A percentile compares a stretch with the other conserved stretches of the same genome.
phyloP scores from a whole-genome alignment of 2,329 filamentous ascomycete genomes.

The Curvularia hawaiiensis region DNA sequence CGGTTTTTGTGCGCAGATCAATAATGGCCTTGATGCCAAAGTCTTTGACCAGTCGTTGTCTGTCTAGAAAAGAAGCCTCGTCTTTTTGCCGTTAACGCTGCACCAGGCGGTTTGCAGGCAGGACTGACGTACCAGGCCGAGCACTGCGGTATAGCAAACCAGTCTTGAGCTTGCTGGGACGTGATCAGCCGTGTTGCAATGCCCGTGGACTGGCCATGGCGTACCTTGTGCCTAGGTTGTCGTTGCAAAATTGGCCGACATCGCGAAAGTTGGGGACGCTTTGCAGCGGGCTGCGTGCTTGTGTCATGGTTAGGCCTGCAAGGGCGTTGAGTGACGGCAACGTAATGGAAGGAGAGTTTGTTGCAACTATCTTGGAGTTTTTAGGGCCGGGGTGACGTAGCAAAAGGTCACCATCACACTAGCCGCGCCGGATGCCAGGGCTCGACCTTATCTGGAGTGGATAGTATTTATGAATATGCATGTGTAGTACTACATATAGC shows the following conservation, averaged over 20 bases:
- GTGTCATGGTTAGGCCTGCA: slow-evolving; percentile 9
- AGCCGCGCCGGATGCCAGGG: slow-evolving; percentile 7
- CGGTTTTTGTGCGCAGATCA: slow-evolving; percentile 79
- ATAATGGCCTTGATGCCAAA: slow-evolving; percentile 74
- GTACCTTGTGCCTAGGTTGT: slow-evolving; percentile 25
- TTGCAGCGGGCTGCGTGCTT: slow-evolving; percentile 28
- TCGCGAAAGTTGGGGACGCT: slow-evolving; percentile 47
- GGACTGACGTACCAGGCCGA: slow-evolving; percentile 39
- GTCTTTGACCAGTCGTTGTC: slow-evolving; percentile 61
- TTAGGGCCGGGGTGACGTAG: slow-evolving; percentile 15
- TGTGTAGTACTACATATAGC: neutral
- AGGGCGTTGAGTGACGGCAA: neutral
- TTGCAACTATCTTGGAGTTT: neutral
- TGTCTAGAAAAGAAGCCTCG: slow-evolving; percentile 71
- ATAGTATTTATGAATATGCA: neutral
- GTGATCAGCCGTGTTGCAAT: slow-evolving; percentile 9
- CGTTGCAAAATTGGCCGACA: slow-evolving; percentile 41
- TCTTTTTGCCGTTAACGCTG: slow-evolving; percentile 54
- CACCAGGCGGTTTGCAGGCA: neutral
- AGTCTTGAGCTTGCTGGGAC: slow-evolving; percentile 30
- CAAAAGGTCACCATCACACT: slow-evolving; percentile 7
- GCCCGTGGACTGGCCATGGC: neutral
- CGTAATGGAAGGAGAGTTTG: neutral
- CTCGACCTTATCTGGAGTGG: neutral
- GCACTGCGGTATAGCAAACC: slow-evolving; percentile 43